These are phyloP conservation scores for Epichloe glyceriae DNA, from an alignment of 2,329 filamentous ascomycete genomes.

Conservation along the genomic window DNA sequence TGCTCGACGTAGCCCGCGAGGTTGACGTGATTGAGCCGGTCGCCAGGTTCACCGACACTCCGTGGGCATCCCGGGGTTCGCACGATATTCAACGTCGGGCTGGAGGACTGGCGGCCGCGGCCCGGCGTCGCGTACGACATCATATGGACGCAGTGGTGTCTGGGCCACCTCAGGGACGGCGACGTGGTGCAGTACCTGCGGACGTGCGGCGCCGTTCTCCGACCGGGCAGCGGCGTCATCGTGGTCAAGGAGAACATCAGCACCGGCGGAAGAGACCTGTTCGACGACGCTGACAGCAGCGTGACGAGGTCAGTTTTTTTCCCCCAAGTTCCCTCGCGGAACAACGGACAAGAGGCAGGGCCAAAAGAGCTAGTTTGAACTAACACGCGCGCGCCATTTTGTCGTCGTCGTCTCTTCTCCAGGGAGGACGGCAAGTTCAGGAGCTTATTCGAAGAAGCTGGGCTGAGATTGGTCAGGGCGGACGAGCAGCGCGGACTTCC, in stretches of 20 bases:
- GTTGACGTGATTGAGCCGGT: slow-evolving; percentile 84
- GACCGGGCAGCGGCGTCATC: slow-evolving; percentile 19
- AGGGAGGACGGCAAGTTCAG: slow-evolving; percentile 62
- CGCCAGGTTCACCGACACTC: slow-evolving; percentile 60
- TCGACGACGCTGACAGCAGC: slow-evolving; percentile 62
- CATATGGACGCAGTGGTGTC: slow-evolving; percentile 86
- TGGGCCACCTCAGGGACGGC: slow-evolving; percentile 65
- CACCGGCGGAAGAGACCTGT: slow-evolving; percentile 48
- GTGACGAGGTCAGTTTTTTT: slow-evolving; percentile 47
- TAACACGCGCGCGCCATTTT: neutral
- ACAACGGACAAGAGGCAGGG: too few relatives aligned
- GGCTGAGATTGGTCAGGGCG: slow-evolving; percentile 52
- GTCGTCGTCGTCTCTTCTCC: neutral
- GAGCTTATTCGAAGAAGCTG: slow-evolving; percentile 54
- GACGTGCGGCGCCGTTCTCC: slow-evolving; percentile 37
- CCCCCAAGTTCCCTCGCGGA: too few relatives aligned
- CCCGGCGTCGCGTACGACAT: slow-evolving; percentile 52
- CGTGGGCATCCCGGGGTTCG: slow-evolving; percentile 45
- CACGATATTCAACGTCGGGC: slow-evolving; percentile 55
- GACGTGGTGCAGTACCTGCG: slow-evolving; percentile 57
- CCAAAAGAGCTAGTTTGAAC: too few relatives aligned
- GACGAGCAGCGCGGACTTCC: slow-evolving; percentile 61
- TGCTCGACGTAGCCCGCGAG: slow-evolving; percentile 53
- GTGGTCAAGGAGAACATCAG: slow-evolving; percentile 55
- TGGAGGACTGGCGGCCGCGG: slow-evolving; percentile 54